Evolutionary conservation across 306 rosid genomes (phyloP), one percentile per base, ranked within the genome.

Genomic region (Begonia peltatifolia): DNA sequence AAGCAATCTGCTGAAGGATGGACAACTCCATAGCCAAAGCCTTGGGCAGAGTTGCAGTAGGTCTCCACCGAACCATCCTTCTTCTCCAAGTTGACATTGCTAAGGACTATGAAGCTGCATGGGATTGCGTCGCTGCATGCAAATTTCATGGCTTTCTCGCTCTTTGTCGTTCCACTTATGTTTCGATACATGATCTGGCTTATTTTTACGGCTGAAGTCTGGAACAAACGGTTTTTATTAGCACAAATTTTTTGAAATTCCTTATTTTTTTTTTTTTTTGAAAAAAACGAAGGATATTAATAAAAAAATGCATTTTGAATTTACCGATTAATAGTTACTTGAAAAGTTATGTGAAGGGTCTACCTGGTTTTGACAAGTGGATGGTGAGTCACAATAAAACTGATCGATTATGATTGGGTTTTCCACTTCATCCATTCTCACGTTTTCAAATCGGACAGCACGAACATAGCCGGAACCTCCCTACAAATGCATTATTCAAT

Each of bases 1-100:
- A 92, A 83, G 73, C 99, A 92, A 52, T 92, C 99, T 20, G 96
- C 99, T 20, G 96, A 81, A 54, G 99, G 99, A 66, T 92, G 94
- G 42, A 92, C 79, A 3, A 69, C 56, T 0, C 96, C 99, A 44
- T 71, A 77, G 22, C 88, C 83, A 47, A 77, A 81, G 25, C 96
- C 99, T 75, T 81, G 81, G 10, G 99, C 99, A 48, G 94, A 79
- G 69, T 87, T 84, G 61, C 99, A 92, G 47, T 83, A 92, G 43
- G 99, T 68, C 68, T 92, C 99, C 56, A 71, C 99, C 0, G 81
- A 68, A 47, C 99, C 96, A 57, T 92, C 99, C 11, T 74, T 65
- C 73, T 70, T 86, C 68, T 86, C 84, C 11, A 92, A 79, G 73
- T 92, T 67, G 52, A 92, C 70, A 42, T 87, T 79, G 71, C 93